These are phyloP conservation scores for Fusarium austroafricanum DNA, from an alignment of 2,329 filamentous ascomycete genomes.

Conservation along the genomic window DNA sequence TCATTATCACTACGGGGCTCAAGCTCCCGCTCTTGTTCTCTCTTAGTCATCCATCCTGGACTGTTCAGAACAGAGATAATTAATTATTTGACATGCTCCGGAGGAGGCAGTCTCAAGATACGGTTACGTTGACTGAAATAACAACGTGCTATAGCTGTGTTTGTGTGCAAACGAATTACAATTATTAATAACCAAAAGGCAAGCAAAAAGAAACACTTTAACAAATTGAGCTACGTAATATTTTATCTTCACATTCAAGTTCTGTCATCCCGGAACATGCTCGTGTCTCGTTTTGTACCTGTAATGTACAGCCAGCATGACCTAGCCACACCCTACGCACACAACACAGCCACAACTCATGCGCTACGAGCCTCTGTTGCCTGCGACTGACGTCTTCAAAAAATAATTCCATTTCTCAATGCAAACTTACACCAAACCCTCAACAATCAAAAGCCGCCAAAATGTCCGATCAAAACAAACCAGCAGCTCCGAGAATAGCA, in stretches of 20 bases:
- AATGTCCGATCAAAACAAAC: slow-evolving; percentile 47
- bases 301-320: neutral
- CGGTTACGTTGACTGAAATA: neutral
- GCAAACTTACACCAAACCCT: neutral
- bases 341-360: neutral
- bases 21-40: neutral
- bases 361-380: slow-evolving; percentile 11
- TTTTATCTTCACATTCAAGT: neutral
- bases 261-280: neutral
- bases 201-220: too few relatives aligned
- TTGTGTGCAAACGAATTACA: neutral
- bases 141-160: too few relatives aligned
- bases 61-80: neutral
- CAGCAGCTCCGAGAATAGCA: slow-evolving; percentile 56
- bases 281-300: neutral
- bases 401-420: slow-evolving; percentile 7
- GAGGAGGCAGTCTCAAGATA: neutral
- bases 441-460: neutral
- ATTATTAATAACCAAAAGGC: neutral
- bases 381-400: slow-evolving; percentile 26
- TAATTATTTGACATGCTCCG: slow-evolving; percentile 2
- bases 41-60: neutral
- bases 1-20: neutral
- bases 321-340: neutral
- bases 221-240: too few relatives aligned